A percentile compares a stretch with the other conserved stretches of the same genome.
Conservation (phyloP, 73 alveolate genomes). For the Paramecium primaurelia region DNA sequence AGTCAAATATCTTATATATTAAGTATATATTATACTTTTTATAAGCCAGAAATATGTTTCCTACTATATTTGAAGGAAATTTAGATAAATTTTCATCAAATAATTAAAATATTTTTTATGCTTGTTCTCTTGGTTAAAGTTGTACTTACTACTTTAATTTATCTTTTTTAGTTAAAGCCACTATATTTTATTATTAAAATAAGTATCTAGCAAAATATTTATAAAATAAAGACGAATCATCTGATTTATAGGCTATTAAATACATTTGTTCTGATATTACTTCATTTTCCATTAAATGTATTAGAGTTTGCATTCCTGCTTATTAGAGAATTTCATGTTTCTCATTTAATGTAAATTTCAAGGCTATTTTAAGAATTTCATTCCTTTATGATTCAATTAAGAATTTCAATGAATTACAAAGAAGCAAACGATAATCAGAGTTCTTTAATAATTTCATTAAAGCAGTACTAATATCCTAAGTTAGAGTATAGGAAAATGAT, state of each 20-base stretch:
- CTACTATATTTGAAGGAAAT: constrained; percentile 7
- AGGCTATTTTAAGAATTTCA: neutral
- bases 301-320: neutral
- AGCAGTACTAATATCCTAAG: neutral
- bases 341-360: constrained; percentile 23
- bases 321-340: neutral
- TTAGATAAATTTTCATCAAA: constrained; percentile 21
- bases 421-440: neutral
- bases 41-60: neutral
- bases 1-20: neutral
- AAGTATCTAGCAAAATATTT: neutral
- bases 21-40: neutral
- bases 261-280: neutral
- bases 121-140: constrained; percentile 17
- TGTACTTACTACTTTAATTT: neutral
- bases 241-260: neutral
- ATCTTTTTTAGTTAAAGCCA: neutral
- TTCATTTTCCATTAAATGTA: neutral
- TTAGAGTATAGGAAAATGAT: neutral
- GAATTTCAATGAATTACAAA: neutral
- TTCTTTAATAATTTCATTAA: neutral
- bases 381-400: neutral
- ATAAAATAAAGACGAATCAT: neutral
- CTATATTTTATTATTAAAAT: neutral
- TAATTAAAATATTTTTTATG: neutral